phyloP scores from a whole-genome alignment of 208 protist genomes.

The Acanthamoeba lugdunensis region DNA sequence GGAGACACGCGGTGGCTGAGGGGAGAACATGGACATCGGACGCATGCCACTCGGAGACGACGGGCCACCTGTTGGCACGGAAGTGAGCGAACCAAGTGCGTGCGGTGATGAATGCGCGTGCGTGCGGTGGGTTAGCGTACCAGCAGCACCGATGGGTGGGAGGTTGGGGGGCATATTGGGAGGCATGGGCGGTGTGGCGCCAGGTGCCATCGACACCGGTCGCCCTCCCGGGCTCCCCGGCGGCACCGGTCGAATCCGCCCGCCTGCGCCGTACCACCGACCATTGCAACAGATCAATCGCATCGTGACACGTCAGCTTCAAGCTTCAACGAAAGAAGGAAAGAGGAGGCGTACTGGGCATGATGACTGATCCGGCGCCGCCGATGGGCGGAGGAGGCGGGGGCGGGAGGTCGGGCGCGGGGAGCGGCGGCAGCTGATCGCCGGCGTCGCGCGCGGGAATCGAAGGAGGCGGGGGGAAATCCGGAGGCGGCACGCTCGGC shows the following conservation, averaged over 20 bases:
- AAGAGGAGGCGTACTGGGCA: background rate
- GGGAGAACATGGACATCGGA: background rate
- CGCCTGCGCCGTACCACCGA: background rate
- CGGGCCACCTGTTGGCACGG: background rate
- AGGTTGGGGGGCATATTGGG: background rate
- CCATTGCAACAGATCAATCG: too few species aligned
- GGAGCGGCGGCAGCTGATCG: background rate
- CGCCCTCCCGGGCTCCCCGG: background rate
- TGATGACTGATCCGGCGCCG: conserved; percentile 5
- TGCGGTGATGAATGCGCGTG: background rate
- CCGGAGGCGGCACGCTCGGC: background rate
- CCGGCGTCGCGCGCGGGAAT: conserved; percentile 3
- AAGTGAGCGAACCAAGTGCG: background rate
- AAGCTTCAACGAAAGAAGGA: background rate
- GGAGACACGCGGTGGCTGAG: background rate
- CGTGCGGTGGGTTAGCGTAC: background rate
- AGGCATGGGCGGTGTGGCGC: background rate
- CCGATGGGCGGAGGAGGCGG: background rate
- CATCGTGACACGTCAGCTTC: too few species aligned
- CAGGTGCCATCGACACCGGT: conserved; percentile 36
- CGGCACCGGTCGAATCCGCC: background rate
- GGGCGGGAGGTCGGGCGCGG: conserved; percentile 13
- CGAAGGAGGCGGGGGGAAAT: background rate
- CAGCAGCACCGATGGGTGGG: background rate
- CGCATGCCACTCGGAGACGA: background rate